A percentile compares a stretch with the other conserved stretches of the same genome.
Evolutionary conservation across 2,329 filamentous ascomycete genomes (phyloP).

Genomic region (Rugonectria rugulosa): DNA sequence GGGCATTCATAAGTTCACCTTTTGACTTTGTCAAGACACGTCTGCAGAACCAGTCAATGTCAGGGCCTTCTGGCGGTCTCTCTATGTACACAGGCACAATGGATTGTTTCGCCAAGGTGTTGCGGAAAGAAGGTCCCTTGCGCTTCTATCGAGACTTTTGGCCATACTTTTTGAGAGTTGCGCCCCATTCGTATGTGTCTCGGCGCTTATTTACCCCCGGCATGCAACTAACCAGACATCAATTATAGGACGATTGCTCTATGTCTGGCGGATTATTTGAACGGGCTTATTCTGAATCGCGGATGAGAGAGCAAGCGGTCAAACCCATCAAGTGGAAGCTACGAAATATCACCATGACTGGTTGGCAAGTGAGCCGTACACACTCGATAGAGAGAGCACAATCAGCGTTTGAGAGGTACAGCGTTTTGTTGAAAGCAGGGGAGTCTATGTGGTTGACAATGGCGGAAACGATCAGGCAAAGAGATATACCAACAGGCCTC

Average conservation of each 20-base stretch:
- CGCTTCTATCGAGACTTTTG: slow-evolving; percentile 76
- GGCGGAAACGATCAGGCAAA: too few species aligned
- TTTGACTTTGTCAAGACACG: slow-evolving; percentile 80
- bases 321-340: too few species aligned
- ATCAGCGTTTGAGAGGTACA: too few species aligned
- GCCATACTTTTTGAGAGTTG: slow-evolving; percentile 75
- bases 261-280: neutral
- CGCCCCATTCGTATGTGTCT: slow-evolving; percentile 65
- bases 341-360: too few species aligned
- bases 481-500: too few species aligned
- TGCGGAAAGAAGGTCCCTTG: slow-evolving; percentile 69
- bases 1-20: slow-evolving; percentile 72
- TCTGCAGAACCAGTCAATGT: slow-evolving; percentile 65
- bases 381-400: too few species aligned
- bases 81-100: slow-evolving; percentile 70
- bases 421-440: too few species aligned
- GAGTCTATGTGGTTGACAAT: too few species aligned
- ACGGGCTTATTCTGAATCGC: neutral
- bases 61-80: slow-evolving; percentile 54
- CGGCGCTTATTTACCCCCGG: neutral
- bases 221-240: neutral
- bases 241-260: neutral
- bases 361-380: too few species aligned
- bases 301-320: too few species aligned
- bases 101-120: slow-evolving; percentile 71